Evolutionary conservation across 2,329 filamentous ascomycete genomes (phyloP).

Genomic region (Coniochaeta pulveracea): DNA sequence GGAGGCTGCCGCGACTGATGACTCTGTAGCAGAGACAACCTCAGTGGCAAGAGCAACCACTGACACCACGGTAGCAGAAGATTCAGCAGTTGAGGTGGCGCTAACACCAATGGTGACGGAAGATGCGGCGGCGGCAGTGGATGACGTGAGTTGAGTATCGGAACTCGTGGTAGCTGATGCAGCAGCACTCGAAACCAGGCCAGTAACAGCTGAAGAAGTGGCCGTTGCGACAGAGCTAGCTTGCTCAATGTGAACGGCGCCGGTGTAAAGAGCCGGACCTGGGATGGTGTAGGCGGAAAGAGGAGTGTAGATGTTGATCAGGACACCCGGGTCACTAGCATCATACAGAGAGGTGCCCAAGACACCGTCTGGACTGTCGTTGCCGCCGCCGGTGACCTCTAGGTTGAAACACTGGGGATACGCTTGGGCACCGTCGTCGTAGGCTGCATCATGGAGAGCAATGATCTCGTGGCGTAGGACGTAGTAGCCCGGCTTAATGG

Average conservation of each 20-base stretch:
- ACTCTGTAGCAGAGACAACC: no score
- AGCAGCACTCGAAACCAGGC: neutral
- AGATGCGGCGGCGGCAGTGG: no score
- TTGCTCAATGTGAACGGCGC: slow-evolving; percentile 3
- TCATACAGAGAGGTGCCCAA: neutral
- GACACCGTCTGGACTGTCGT: neutral
- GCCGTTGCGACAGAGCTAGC: slow-evolving; percentile 1
- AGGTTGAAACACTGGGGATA: slow-evolving; percentile 48
- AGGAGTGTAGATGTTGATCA: slow-evolving; percentile 4
- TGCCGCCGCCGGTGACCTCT: slow-evolving; percentile 36
- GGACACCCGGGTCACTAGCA: slow-evolving; percentile 1
- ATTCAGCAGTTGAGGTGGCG: no score
- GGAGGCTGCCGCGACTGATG: no score
- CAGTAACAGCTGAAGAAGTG: neutral
- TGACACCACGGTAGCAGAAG: no score
- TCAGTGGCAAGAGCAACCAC: no score
- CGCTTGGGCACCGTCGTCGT: slow-evolving; percentile 32
- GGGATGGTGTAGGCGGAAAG: slow-evolving; percentile 4
- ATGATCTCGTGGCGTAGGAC: slow-evolving; percentile 42
- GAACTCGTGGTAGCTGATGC: no score
- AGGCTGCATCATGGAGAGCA: slow-evolving; percentile 32
- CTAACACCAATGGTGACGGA: no score
- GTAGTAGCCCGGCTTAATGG: slow-evolving; percentile 34
- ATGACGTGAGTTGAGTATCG: neutral
- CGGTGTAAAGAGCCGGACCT: slow-evolving; percentile 4